These are phyloP conservation scores for Phytophthora pinifolia DNA, from an alignment of 352 stramenopile genomes.

Conservation along the genomic window DNA sequence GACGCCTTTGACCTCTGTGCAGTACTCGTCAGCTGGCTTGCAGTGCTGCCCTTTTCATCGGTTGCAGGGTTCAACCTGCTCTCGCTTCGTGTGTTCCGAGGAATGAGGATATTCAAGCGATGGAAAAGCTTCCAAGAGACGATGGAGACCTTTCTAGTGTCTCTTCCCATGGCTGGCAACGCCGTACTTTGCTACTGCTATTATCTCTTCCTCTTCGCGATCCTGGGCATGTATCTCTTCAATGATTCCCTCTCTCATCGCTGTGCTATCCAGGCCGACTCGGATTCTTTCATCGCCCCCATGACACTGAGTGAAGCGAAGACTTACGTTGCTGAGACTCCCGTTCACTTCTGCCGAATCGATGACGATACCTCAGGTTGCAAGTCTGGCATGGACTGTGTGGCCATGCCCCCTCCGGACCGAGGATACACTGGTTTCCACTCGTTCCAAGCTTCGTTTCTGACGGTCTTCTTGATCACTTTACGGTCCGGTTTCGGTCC, in stretches of 20 bases:
- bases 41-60: slow-evolving; percentile 40
- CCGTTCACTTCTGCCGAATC: slow-evolving; percentile 54
- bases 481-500: slow-evolving; percentile 75
- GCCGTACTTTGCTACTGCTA: slow-evolving; percentile 82
- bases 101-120: slow-evolving; percentile 63
- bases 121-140: slow-evolving; percentile 81
- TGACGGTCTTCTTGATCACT: slow-evolving; percentile 81
- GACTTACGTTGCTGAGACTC: slow-evolving; percentile 54
- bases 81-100: slow-evolving; percentile 71
- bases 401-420: slow-evolving; percentile 61
- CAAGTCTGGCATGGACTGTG: slow-evolving; percentile 48
- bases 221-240: slow-evolving; percentile 88
- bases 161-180: slow-evolving; percentile 73
- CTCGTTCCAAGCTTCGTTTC: slow-evolving; percentile 80
- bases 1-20: slow-evolving; percentile 67
- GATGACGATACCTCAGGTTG: slow-evolving; percentile 22
- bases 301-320: slow-evolving; percentile 16
- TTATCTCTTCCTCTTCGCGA: slow-evolving; percentile 85
- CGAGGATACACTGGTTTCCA: slow-evolving; percentile 81
- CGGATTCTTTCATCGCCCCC: slow-evolving; percentile 23
- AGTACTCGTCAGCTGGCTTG: slow-evolving; percentile 65
- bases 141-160: slow-evolving; percentile 71
- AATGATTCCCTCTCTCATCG: slow-evolving; percentile 79
- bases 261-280: slow-evolving; percentile 46
- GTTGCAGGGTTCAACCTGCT: slow-evolving; percentile 71